phyloP scores from a whole-genome alignment of 106 monocot species.

The Dendrobium officinale region DNA sequence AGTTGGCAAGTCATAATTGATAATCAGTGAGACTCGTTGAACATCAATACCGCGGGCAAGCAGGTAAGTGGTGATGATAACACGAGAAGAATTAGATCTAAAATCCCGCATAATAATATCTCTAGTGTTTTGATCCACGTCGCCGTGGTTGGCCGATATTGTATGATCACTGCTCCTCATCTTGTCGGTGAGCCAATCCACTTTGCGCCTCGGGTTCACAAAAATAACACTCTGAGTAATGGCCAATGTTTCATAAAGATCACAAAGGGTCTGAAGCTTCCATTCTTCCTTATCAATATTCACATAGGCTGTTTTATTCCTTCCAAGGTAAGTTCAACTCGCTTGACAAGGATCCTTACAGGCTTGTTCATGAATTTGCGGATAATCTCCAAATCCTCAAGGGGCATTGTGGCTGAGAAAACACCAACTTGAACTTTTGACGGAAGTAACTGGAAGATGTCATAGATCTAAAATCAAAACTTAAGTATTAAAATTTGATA shows the following conservation, averaged over 20 bases:
- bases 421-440: constrained; percentile 41
- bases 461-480: constrained; percentile 24
- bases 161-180: constrained; percentile 44
- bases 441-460: constrained; percentile 48
- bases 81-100: constrained; percentile 25
- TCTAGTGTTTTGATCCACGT: constrained; percentile 30
- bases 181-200: constrained; percentile 43
- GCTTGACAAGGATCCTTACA: constrained; percentile 41
- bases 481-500: no score
- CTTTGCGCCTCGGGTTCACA: constrained; percentile 41
- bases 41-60: constrained; percentile 22
- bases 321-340: constrained; percentile 45
- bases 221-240: constrained; percentile 50
- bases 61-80: constrained; percentile 26
- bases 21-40: constrained; percentile 18
- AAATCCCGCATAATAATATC: constrained; percentile 36
- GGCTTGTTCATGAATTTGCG: constrained; percentile 50
- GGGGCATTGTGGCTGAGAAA: constrained; percentile 35
- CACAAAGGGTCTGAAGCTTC: constrained; percentile 21
- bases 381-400: constrained; percentile 31
- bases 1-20: no score
- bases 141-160: constrained; percentile 22
- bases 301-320: constrained; percentile 29
- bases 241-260: constrained; percentile 31
- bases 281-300: constrained; percentile 15